These are phyloP conservation scores for Litchi chinensis DNA, from an alignment of 345 rosid species.

Conservation along the genomic window DNA sequence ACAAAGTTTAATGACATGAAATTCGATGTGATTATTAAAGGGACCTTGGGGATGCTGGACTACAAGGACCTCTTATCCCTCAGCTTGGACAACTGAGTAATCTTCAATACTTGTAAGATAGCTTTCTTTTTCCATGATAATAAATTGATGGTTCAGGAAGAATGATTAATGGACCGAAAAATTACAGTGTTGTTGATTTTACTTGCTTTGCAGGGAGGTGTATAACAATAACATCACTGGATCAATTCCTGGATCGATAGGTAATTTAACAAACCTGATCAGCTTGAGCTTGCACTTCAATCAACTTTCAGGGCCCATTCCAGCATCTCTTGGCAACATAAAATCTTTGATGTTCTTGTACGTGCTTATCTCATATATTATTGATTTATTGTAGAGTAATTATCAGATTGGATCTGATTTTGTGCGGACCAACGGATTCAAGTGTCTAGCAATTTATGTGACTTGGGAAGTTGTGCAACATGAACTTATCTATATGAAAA, in stretches of 20 bases:
- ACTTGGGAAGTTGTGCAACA: no score
- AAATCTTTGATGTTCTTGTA: constrained; percentile 39
- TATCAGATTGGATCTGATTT: not conserved
- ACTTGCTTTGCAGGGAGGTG: constrained; percentile 29
- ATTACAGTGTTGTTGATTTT: not conserved
- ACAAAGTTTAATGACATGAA: not conserved
- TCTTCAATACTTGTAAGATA: constrained; percentile 50
- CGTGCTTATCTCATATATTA: not conserved
- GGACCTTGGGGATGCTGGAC: constrained; percentile 45
- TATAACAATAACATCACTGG: constrained; percentile 34
- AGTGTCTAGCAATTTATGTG: no score
- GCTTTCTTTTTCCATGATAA: not conserved
- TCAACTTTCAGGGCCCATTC: constrained; percentile 40
- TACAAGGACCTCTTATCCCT: constrained; percentile 47
- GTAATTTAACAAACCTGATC: constrained; percentile 38
- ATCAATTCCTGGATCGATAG: constrained; percentile 32
- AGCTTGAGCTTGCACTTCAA: constrained; percentile 42
- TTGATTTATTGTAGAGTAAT: not conserved
- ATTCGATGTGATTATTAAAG: constrained; percentile 26
- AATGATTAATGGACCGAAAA: not conserved
- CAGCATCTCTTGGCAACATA: constrained; percentile 43
- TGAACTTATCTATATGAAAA: not conserved
- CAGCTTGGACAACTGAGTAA: constrained; percentile 43
- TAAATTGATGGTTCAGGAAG: not conserved
- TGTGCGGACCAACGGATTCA: no score